Evolutionary conservation across 176 grass and related monocot species (phyloP).

Genomic region (Aechmea fasciata): DNA sequence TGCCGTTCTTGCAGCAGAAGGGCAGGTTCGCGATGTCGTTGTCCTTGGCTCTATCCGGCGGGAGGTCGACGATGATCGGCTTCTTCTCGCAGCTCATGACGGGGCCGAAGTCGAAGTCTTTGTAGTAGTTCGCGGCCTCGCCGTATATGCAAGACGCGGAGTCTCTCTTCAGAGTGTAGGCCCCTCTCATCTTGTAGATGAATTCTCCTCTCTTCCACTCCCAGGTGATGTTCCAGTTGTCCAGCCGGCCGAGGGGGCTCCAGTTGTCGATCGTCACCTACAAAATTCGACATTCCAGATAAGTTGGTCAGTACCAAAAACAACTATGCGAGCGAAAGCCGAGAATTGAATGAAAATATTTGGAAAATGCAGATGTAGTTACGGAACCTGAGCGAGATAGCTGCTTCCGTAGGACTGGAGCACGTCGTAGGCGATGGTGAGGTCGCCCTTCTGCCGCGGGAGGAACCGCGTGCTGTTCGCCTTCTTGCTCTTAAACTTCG

Average conservation of each 20-base stretch:
- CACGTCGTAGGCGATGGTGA: conserved; percentile 82
- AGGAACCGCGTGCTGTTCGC: conserved; percentile 33
- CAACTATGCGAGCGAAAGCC: too few species aligned
- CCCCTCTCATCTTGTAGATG: conserved; percentile 72
- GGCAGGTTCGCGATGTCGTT: conserved; percentile 59
- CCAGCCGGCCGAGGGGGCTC: conserved; percentile 70
- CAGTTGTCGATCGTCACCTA: conserved; percentile 71
- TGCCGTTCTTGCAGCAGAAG: conserved; percentile 93
- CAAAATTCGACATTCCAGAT: neutral
- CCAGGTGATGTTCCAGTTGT: conserved; percentile 98
- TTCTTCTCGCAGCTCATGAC: conserved; percentile 80
- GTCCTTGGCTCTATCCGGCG: conserved; percentile 75
- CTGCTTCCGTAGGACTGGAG: conserved; percentile 50
- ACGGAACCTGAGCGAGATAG: conserved; percentile 54
- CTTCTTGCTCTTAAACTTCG: conserved; percentile 56
- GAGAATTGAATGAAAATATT: too few species aligned
- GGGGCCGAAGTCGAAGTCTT: conserved; percentile 60
- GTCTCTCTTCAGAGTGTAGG: conserved; percentile 66
- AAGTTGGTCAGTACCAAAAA: too few species aligned
- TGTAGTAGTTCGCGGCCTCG: conserved; percentile 51
- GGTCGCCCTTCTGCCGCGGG: conserved; percentile 50
- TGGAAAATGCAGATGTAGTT: too few species aligned
- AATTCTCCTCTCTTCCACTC: conserved; percentile 94
- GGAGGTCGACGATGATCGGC: conserved; percentile 82
- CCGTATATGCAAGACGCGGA: conserved; percentile 55